phyloP scores from a whole-genome alignment of 164 flowering plant species.

The Protea cynaroides region DNA sequence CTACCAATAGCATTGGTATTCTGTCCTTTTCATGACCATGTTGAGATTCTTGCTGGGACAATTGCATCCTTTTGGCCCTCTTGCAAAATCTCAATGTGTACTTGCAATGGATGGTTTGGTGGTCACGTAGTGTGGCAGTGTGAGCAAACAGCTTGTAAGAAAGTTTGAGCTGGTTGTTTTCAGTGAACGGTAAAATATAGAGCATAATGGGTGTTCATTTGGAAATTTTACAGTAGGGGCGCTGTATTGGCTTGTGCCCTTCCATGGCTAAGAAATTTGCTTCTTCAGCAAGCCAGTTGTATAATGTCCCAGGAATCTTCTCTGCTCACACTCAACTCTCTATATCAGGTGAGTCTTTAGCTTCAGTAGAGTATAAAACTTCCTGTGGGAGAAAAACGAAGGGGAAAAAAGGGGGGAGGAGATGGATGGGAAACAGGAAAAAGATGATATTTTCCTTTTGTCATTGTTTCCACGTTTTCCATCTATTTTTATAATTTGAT shows the following conservation, averaged over 20 bases:
- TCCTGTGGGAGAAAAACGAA: too few species aligned
- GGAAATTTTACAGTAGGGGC: slow-evolving; percentile 44
- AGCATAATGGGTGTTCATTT: slow-evolving; percentile 5
- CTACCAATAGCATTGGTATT: too few species aligned
- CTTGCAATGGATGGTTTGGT: neutral
- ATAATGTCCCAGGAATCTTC: slow-evolving; percentile 89
- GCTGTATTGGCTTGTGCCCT: slow-evolving; percentile 73
- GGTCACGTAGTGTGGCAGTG: neutral
- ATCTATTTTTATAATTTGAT: too few species aligned
- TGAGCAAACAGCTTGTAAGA: neutral
- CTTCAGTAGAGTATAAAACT: neutral
- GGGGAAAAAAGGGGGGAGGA: too few species aligned
- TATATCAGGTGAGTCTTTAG: slow-evolving; percentile 55
- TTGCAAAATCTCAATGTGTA: too few species aligned
- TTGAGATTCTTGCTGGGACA: too few species aligned
- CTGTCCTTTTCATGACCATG: too few species aligned
- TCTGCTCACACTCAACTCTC: slow-evolving; percentile 53
- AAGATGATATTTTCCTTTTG: too few species aligned
- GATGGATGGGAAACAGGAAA: too few species aligned
- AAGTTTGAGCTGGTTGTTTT: neutral
- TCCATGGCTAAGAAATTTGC: slow-evolving; percentile 83
- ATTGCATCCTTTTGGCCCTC: too few species aligned
- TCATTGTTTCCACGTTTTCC: neutral
- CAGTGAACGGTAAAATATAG: neutral
- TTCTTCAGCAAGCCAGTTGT: slow-evolving; percentile 79